These are phyloP conservation scores for Tillandsia fasciculata DNA, from an alignment of 176 grass and related monocot genomes.

Conservation along the genomic window DNA sequence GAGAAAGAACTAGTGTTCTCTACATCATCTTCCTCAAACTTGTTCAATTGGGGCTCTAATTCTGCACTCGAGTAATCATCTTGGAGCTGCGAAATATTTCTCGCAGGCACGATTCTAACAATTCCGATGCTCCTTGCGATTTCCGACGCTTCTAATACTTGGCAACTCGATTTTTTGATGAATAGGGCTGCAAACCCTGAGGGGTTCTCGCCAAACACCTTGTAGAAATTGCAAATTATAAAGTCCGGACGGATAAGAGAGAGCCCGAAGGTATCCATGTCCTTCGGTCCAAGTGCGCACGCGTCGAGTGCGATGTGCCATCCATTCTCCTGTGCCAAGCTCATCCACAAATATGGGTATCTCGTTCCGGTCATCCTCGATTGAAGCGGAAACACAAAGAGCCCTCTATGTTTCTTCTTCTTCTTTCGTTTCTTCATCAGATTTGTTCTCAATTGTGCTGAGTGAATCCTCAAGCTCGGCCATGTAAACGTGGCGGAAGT, in stretches of 20 bases:
- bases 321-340: slow-evolving; percentile 50
- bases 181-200: slow-evolving; percentile 79
- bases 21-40: slow-evolving; percentile 28
- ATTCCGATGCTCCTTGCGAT: slow-evolving; percentile 79
- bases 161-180: slow-evolving; percentile 52
- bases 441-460: slow-evolving; percentile 44
- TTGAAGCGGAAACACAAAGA: slow-evolving; percentile 77
- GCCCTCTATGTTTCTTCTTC: slow-evolving; percentile 20
- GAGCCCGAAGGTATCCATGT: slow-evolving; percentile 69
- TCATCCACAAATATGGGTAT: slow-evolving; percentile 94
- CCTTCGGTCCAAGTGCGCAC: slow-evolving; percentile 74
- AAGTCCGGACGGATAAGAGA: slow-evolving; percentile 86
- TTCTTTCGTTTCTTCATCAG: slow-evolving; percentile 25
- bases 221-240: slow-evolving; percentile 93
- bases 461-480: slow-evolving; percentile 71
- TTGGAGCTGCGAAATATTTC: slow-evolving; percentile 36
- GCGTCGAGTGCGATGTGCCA: slow-evolving; percentile 89
- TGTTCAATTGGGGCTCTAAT: slow-evolving; percentile 36
- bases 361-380: slow-evolving; percentile 66
- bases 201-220: slow-evolving; percentile 85
- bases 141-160: slow-evolving; percentile 53
- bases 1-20: slow-evolving; percentile 63
- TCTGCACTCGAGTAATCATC: slow-evolving; percentile 53
- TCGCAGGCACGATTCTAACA: slow-evolving; percentile 61
- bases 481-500: slow-evolving; percentile 59